These are phyloP conservation scores for Solioccasus polychromus DNA, from an alignment of 768 basidiomycete species.

Conservation along the genomic window DNA sequence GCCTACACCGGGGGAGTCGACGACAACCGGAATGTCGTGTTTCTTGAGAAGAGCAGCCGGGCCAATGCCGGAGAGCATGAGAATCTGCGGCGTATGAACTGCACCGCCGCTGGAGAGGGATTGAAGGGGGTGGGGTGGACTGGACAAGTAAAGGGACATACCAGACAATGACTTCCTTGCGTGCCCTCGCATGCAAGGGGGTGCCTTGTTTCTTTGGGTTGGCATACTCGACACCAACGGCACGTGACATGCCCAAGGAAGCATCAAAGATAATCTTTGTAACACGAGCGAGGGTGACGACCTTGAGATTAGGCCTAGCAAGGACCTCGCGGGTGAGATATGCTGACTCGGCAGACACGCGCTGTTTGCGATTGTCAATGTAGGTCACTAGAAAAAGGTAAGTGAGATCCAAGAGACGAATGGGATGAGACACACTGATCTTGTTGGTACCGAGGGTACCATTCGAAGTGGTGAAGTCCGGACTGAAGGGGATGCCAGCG, in stretches of 20 bases:
- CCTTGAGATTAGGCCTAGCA: constrained; percentile 60
- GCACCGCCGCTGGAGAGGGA: constrained; percentile 49
- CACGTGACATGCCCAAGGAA: constrained; percentile 39
- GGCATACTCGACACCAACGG: constrained; percentile 62
- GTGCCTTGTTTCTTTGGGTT: constrained; percentile 21
- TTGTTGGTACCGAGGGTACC: constrained; percentile 63
- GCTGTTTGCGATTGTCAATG: constrained; percentile 46
- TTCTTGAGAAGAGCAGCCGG: constrained; percentile 54
- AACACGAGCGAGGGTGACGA: constrained; percentile 54
- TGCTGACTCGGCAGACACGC: constrained; percentile 63
- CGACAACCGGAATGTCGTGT: constrained; percentile 51
- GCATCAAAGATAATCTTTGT: constrained; percentile 57
- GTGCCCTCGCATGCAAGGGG: constrained; percentile 45
- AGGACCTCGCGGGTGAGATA: constrained; percentile 68
- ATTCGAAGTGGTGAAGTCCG: constrained; percentile 54
- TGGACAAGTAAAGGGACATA: constrained; percentile 27
- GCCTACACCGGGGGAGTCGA: constrained; percentile 74
- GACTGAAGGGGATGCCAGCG: constrained; percentile 47
- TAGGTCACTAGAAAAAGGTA: constrained; percentile 56
- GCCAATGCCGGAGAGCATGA: constrained; percentile 77
- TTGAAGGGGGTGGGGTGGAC: background rate
- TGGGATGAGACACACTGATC: constrained; percentile 38
- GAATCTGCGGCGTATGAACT: constrained; percentile 63
- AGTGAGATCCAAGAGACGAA: background rate
- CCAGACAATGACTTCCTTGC: constrained; percentile 62